Percentiles rank a stretch among this genome's conserved stretches.
These are phyloP conservation scores for Agrocybe chaxingu DNA, from an alignment of 768 basidiomycete genomes.

Conservation along the genomic window DNA sequence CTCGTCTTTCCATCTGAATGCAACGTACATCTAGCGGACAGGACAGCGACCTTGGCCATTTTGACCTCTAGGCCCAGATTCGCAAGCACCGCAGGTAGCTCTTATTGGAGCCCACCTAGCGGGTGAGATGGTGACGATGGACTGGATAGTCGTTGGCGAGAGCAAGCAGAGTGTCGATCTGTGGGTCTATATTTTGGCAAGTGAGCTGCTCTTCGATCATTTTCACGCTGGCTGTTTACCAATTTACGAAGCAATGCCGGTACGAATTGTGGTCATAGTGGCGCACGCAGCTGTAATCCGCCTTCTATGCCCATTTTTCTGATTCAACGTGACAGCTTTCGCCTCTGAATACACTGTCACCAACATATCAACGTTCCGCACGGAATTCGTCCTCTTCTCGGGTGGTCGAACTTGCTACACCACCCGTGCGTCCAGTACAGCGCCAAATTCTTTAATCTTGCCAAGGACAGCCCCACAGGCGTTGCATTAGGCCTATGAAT, in stretches of 20 bases:
- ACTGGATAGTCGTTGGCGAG: slow-evolving; percentile 19
- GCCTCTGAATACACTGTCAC: slow-evolving; percentile 11
- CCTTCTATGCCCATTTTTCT: slow-evolving; percentile 15
- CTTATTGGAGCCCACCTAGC: slow-evolving; percentile 20
- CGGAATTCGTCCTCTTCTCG: slow-evolving; percentile 19
- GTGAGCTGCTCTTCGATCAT: slow-evolving; percentile 4
- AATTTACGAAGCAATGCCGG: slow-evolving; percentile 13
- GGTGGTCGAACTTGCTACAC: slow-evolving; percentile 17
- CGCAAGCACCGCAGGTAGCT: slow-evolving; percentile 11
- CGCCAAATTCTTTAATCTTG: slow-evolving; percentile 19
- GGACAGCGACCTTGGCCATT: no score
- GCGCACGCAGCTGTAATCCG: slow-evolving; percentile 12
- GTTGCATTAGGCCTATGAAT: slow-evolving; percentile 16
- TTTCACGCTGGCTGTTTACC: neutral
- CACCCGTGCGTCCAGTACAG: slow-evolving; percentile 22
- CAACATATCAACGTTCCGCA: slow-evolving; percentile 20
- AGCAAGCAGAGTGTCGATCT: slow-evolving; percentile 17
- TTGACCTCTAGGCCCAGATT: neutral
- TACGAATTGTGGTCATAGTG: neutral
- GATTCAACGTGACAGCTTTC: slow-evolving; percentile 9
- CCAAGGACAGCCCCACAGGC: slow-evolving; percentile 16
- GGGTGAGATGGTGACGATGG: slow-evolving; percentile 14
- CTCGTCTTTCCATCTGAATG: no score
- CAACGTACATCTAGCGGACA: no score
- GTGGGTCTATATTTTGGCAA: slow-evolving; percentile 21